Conservation (phyloP, 1,284 basidiomycete genomes). For the Irpex rosettiformis region DNA sequence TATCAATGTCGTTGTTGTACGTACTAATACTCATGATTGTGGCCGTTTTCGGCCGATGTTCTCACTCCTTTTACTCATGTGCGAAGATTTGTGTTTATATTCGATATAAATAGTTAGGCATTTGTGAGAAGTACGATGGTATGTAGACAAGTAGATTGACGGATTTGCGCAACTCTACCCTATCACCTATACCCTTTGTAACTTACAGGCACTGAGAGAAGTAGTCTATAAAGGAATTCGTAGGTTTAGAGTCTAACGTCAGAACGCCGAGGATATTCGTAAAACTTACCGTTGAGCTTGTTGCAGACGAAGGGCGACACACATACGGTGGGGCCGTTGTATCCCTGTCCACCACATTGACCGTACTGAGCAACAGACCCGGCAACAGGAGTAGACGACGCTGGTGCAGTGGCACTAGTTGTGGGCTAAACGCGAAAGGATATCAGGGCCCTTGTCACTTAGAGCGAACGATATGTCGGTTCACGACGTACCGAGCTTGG, state of each 20-base stretch:
- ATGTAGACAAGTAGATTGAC: no score
- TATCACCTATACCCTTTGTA: neutral
- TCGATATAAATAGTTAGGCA: no score
- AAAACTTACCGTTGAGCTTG: conserved; percentile 24
- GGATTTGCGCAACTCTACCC: no score
- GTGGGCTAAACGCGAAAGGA: no score
- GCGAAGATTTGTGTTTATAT: no score
- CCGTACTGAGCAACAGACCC: conserved; percentile 23
- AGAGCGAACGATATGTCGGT: neutral
- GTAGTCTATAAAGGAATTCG: conserved; percentile 27
- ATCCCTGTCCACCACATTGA: conserved; percentile 29
- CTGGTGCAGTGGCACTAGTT: neutral
- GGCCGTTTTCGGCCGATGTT: neutral
- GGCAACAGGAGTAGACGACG: conserved; percentile 9
- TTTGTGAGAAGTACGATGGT: no score
- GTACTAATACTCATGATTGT: neutral
- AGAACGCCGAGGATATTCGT: neutral
- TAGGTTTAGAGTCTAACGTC: neutral
- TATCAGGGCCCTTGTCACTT: neutral
- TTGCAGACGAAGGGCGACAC: conserved; percentile 26
- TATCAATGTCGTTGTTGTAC: no score
- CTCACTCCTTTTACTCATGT: no score
- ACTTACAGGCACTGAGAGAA: conserved; percentile 42
- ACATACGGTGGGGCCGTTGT: conserved; percentile 26
- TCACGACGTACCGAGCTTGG: neutral